Evolutionary conservation across 2,329 filamentous ascomycete species (phyloP).

Genomic region (Xylariaceae sp.): DNA sequence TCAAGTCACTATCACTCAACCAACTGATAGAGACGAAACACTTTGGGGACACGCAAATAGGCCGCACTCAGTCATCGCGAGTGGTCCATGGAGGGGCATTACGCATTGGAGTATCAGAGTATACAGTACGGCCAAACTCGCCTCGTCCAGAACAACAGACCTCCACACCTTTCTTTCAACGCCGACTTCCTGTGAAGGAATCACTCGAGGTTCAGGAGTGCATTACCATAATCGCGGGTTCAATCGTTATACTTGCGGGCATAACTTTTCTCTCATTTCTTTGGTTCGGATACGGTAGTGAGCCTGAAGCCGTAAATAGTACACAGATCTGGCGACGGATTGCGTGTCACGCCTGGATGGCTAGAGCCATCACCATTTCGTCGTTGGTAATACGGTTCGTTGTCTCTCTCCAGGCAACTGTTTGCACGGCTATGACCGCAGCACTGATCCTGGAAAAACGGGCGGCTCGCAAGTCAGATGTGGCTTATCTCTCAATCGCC

Average conservation of each 20-base stretch:
- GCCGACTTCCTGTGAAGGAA: constrained; percentile 3
- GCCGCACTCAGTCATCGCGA: not conserved
- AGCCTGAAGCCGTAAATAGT: constrained; percentile 3
- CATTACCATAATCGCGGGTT: not conserved
- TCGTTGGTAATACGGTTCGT: constrained; percentile 6
- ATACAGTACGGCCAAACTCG: not conserved
- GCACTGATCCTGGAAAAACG: constrained; percentile 21
- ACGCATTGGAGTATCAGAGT: not conserved
- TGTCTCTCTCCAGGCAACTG: constrained; percentile 9
- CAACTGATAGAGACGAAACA: no score
- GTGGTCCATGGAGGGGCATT: not conserved
- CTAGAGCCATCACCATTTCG: constrained; percentile 10
- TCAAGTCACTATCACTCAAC: no score
- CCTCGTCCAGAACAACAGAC: not conserved
- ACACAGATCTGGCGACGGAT: constrained; percentile 9
- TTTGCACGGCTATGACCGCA: constrained; percentile 23
- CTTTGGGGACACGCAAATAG: no score
- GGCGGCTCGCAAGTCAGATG: constrained; percentile 15
- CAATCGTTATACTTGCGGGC: not conserved
- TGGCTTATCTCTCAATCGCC: constrained; percentile 18
- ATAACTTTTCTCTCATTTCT: constrained; percentile 11
- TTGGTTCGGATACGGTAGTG: constrained; percentile 13
- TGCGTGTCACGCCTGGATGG: constrained; percentile 9
- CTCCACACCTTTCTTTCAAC: not conserved
- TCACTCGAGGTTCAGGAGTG: not conserved